Conservation (phyloP, 2,329 filamentous ascomycete species). For the Dactylonectria macrodidyma region DNA sequence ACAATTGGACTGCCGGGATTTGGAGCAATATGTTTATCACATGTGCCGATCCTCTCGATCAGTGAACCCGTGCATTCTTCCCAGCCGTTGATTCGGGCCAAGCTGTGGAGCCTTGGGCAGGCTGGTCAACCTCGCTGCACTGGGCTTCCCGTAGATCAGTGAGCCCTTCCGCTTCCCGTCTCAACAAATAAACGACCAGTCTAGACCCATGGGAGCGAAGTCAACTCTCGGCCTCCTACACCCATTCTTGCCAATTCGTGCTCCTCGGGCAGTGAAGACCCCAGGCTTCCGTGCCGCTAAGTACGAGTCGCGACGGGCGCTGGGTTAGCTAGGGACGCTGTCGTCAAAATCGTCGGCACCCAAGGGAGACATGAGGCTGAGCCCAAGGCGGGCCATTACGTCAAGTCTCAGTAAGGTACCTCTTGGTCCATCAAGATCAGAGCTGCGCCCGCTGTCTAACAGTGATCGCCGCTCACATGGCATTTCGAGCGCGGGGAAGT, state of each 20-base stretch:
- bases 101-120: neutral
- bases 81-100: neutral
- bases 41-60: neutral
- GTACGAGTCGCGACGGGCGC: neutral
- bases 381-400: slow-evolving; percentile 13
- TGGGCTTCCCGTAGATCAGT: neutral
- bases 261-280: neutral
- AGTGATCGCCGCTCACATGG: slow-evolving; percentile 29
- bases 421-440: neutral
- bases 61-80: neutral
- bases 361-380: neutral
- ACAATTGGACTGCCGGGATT: neutral
- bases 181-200: neutral
- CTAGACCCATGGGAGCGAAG: neutral
- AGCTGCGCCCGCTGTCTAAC: neutral
- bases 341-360: neutral
- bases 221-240: neutral
- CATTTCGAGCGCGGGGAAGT: slow-evolving; percentile 22
- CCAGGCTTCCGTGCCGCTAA: neutral
- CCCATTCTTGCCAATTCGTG: neutral
- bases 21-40: neutral
- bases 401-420: slow-evolving; percentile 3
- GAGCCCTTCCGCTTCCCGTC: neutral
- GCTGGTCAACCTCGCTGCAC: neutral
- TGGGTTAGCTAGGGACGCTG: neutral